phyloP scores from a whole-genome alignment of 306 rosid genomes.

The Cucurbita argyrosperma region DNA sequence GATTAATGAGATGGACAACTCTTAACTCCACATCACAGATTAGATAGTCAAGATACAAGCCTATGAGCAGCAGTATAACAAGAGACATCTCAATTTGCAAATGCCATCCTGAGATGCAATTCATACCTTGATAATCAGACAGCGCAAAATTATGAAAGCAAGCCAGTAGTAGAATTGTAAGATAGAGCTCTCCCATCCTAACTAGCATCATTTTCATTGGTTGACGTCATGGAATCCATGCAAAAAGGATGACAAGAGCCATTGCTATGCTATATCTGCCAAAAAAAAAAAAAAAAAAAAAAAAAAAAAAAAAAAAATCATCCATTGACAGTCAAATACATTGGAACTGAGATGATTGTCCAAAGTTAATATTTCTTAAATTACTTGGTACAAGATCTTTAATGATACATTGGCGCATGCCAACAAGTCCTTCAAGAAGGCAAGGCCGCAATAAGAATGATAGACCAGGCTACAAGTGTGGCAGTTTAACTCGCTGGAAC shows the following conservation, averaged over 20 bases:
- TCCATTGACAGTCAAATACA: background rate
- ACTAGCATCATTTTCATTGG: conserved; percentile 15
- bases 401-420: background rate
- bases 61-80: background rate
- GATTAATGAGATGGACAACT: background rate
- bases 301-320: background rate
- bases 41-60: background rate
- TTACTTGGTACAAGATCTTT: background rate
- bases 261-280: conserved; percentile 36
- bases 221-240: conserved; percentile 11
- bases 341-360: background rate
- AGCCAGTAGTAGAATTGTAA: conserved; percentile 31
- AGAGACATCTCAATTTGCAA: conserved; percentile 5
- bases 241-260: conserved; percentile 6
- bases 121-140: conserved; percentile 69
- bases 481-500: background rate
- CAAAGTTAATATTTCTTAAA: background rate
- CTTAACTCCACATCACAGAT: background rate
- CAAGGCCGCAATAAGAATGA: background rate
- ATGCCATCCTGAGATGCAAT: background rate
- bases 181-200: conserved; percentile 39
- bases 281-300: conserved; percentile 7
- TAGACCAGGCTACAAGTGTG: background rate
- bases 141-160: conserved; percentile 43
- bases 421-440: background rate